Base-by-base conservation (phyloP, 2,329 filamentous ascomycete species). In the Elsinoe ampelina region DNA sequence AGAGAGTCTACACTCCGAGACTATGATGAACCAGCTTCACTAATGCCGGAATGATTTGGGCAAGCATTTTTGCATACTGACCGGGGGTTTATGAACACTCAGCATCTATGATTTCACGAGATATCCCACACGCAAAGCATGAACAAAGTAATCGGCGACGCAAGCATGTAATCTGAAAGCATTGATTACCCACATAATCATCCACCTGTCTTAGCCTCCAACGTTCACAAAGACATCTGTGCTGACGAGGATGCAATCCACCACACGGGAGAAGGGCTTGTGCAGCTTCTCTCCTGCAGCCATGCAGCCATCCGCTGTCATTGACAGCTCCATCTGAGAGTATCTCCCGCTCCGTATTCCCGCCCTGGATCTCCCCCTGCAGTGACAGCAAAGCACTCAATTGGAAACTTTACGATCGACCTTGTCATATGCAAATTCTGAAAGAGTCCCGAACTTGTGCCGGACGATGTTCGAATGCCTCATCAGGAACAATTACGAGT, bases 71-170 rank as follows among this genome's bases (percentile, higher is more conserved):
- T 32, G 48, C 17, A 36, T 52, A 15, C 13, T n/a, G 32, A 50
- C 19, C 7, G 35, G 17, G 41, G 41, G 26, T 30, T 22, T 19
- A 42, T 26, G 41, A 50, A 20, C 26, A 30, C 26, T 30, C 2
- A 30, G 45, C 45, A 30, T 50, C 35, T 12, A 50, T 19, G 45
- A 50, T 50, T 50, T 35, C 13, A 50, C 45, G 45, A 52, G 48
- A 52, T 52, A 52, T 52, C 48, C 48, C 45, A 50, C 13, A 15
- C 20, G 45, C 45, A 35, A 30, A 50, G 45, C 45, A 50, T 17
- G 45, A 26, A 15, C 30, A 15, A 22, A 8, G 13, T 45, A 26
- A 4, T 11, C 19, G 19, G 45, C 12, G 3, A 22, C 30, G 10
- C 43, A 19, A 1, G 26, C 20, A 47, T 26, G 26, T 47, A n/a